A percentile compares a stretch with the other conserved stretches of the same genome.
phyloP scores from a whole-genome alignment of 768 basidiomycete species.

The Calocera cornea region DNA sequence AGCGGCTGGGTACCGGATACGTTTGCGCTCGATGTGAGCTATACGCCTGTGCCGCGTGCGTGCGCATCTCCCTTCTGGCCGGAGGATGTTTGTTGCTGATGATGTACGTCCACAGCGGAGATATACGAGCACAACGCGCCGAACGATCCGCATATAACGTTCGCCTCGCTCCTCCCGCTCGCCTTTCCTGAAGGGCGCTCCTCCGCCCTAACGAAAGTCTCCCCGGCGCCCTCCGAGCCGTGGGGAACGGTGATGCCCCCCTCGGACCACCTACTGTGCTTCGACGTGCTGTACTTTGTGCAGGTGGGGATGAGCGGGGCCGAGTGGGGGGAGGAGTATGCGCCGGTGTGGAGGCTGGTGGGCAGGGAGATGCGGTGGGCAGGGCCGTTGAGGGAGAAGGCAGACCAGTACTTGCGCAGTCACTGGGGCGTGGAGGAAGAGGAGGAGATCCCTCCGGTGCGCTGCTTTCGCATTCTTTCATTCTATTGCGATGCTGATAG shows the following conservation, averaged over 20 bases:
- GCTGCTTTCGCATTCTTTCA: neutral
- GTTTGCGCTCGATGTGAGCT: neutral
- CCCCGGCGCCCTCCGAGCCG: neutral
- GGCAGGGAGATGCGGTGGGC: conserved; percentile 14
- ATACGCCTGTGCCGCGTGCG: neutral
- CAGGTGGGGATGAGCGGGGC: neutral
- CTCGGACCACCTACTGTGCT: conserved; percentile 16
- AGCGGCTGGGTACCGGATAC: neutral
- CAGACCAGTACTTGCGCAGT: neutral
- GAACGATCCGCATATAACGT: conserved; percentile 9
- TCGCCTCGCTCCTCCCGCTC: conserved; percentile 14
- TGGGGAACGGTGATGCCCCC: conserved; percentile 11
- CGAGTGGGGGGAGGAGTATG: conserved; percentile 17
- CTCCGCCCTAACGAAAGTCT: conserved; percentile 13
- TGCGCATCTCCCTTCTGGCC: neutral
- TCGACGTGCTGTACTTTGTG: conserved; percentile 15
- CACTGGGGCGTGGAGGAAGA: conserved; percentile 3
- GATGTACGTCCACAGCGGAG: neutral
- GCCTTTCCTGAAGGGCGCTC: conserved; percentile 8
- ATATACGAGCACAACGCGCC: neutral
- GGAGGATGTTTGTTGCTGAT: neutral
- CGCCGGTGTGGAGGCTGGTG: conserved; percentile 15
- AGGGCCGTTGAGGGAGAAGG: neutral
- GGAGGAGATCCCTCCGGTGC: neutral
- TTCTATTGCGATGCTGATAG: neutral